These are phyloP conservation scores for Ettlia oleoabundans DNA, from an alignment of 139 green algal species.

Conservation along the genomic window DNA sequence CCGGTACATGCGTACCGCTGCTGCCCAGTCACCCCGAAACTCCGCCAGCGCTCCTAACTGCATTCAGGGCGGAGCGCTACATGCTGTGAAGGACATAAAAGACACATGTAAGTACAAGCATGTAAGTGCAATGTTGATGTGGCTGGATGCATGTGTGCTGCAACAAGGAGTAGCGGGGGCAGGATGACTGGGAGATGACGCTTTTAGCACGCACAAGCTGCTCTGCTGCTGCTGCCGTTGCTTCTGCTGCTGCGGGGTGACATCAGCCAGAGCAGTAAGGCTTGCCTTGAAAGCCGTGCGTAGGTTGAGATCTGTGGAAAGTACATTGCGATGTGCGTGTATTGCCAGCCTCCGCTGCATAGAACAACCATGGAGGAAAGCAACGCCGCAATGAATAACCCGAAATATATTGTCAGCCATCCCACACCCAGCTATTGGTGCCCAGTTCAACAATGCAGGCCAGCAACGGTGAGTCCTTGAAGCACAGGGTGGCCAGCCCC, in stretches of 20 bases:
- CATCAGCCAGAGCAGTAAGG: not conserved
- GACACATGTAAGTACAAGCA: no score
- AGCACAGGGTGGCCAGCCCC: not conserved
- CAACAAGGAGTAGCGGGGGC: no score
- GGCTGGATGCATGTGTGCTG: no score
- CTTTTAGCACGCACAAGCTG: not conserved
- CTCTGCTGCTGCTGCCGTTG: not conserved
- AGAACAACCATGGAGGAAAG: not conserved
- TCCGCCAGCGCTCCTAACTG: constrained; percentile 54
- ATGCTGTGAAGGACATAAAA: no score
- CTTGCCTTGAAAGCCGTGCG: constrained; percentile 67
- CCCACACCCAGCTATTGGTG: no score
- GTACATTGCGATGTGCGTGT: constrained; percentile 44
- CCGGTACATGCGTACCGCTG: constrained; percentile 49
- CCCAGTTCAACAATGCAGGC: no score
- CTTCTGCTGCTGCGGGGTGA: not conserved
- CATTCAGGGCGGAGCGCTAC: constrained; percentile 3
- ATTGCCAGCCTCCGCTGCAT: constrained; percentile 40
- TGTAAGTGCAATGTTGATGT: no score
- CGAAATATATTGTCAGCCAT: no score
- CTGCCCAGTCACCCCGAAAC: constrained; percentile 53
- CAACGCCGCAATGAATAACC: not conserved
- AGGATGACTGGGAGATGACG: no score
- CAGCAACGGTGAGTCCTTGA: not conserved
- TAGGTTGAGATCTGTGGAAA: constrained; percentile 49